Base-by-base conservation (phyloP, 2,329 filamentous ascomycete genomes). In the Neonectria hederae region DNA sequence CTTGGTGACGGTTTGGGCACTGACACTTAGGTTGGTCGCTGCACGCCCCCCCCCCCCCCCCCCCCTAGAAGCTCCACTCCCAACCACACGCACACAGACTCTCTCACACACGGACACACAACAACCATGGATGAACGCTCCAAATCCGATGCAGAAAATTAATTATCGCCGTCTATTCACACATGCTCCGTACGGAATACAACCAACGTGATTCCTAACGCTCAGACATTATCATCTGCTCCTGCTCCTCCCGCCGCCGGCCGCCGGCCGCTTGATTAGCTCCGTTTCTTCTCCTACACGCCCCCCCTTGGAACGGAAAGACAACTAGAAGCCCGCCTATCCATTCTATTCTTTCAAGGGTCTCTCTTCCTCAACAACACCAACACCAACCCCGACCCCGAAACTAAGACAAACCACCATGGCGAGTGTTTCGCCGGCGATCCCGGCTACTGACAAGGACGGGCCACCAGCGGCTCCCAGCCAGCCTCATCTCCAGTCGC, bases 391-490 rank as follows among this genome's bases (percentile, higher is more conserved):
- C 38, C 52, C 30, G 30, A 32, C 28, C 28, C 28, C 40, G 30
- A 43, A 54, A 45, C 48, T 58, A 51, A 7, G 10, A 30, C 14
- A 24, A 51, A 21, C 57, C 59, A 64, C 61, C 65, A 73, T 73
- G 71, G 62, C 70, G 59, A 73, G 66, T 70, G 63, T 53, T 72
- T 72, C 71, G 62, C 69, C 71, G 64, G 65, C 64, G 64, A 66
- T 68, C 52, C 70, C 71, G 70, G 56, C 53, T 68, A 65, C 56
- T 42, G 49, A 60, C 62, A 59, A 59, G 56, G 49, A 67, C 67
- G 61, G 67, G 32, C 63, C 69, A 64, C 67, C 53, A 54, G 35
- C 54, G 51, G 32, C 63, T 63, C 57, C 59, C 45, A 61, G 46
- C 59, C 63, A 65, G 21, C 54, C 61, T 46, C 59, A 58, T 59